Evolutionary conservation across 1,284 basidiomycete genomes (phyloP).

Genomic region (Gomphus sp.): DNA sequence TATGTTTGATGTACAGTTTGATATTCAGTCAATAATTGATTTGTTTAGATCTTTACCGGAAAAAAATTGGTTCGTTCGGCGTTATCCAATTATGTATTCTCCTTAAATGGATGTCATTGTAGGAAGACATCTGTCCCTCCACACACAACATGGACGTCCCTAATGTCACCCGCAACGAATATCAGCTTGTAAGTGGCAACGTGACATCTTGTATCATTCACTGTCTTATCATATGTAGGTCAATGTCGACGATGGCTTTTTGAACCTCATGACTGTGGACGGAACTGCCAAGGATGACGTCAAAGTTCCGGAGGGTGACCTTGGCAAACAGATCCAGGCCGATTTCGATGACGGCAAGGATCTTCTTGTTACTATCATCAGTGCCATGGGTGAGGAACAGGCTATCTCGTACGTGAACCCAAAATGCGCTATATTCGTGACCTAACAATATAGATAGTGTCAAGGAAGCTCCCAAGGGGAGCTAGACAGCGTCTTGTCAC

Average conservation of each 20-base stretch:
- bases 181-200: constrained; percentile 63
- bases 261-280: constrained; percentile 89
- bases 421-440: not conserved
- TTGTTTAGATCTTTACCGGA: constrained; percentile 80
- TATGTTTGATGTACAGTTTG: constrained; percentile 4
- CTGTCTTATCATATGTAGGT: constrained; percentile 33
- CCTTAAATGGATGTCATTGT: constrained; percentile 21
- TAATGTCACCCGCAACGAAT: constrained; percentile 88
- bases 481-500: constrained; percentile 16
- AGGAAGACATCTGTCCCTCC: constrained; percentile 98
- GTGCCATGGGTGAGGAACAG: constrained; percentile 90
- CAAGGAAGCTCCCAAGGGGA: constrained; percentile 74
- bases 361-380: constrained; percentile 80
- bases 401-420: constrained; percentile 35
- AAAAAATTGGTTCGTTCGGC: constrained; percentile 68
- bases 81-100: constrained; percentile 4
- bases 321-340: constrained; percentile 68
- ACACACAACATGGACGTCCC: constrained; percentile 99
- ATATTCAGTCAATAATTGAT: constrained; percentile 10
- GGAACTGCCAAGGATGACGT: constrained; percentile 92
- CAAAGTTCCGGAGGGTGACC: constrained; percentile 79
- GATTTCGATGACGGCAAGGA: constrained; percentile 88
- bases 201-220: not conserved
- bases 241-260: constrained; percentile 85
- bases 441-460: constrained; percentile 1